Evolutionary conservation across 2,329 filamentous ascomycete species (phyloP).

Genomic region (Sporothrix inflata): DNA sequence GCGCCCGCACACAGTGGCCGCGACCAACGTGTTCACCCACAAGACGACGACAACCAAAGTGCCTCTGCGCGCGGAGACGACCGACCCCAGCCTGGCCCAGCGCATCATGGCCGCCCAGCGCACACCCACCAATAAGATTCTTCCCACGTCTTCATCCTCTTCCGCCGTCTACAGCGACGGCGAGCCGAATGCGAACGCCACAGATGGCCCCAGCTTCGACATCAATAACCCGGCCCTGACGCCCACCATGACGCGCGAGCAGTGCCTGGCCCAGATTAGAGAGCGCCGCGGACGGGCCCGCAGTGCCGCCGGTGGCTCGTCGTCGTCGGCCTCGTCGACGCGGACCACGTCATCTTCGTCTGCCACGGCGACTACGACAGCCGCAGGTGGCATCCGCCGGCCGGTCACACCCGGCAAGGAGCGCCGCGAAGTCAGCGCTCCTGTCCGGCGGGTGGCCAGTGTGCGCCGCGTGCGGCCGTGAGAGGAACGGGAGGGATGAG

Average conservation of each 20-base stretch:
- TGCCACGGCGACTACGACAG: not conserved
- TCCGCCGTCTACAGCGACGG: constrained; percentile 19
- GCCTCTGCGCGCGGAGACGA: constrained; percentile 53
- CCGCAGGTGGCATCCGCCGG: constrained; percentile 21
- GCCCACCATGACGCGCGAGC: constrained; percentile 70
- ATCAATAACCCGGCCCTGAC: constrained; percentile 61
- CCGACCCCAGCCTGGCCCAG: constrained; percentile 49
- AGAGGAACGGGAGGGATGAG: not conserved
- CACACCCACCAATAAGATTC: constrained; percentile 45
- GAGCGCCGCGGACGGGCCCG: constrained; percentile 72
- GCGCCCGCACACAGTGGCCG: constrained; percentile 52
- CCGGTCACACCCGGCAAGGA: constrained; percentile 34
- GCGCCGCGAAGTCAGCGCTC: constrained; percentile 33
- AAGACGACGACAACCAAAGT: constrained; percentile 56
- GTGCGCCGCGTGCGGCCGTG: constrained; percentile 28
- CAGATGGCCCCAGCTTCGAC: constrained; percentile 52
- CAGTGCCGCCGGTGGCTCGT: constrained; percentile 52
- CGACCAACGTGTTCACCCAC: constrained; percentile 48
- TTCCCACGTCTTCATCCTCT: not conserved
- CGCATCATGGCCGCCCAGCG: constrained; percentile 46
- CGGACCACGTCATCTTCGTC: not conserved
- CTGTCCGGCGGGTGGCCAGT: constrained; percentile 30
- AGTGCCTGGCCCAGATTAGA: constrained; percentile 75
- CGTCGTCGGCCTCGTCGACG: constrained; percentile 22
- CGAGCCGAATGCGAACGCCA: not conserved